phyloP scores from a whole-genome alignment of 176 grass and related monocot species.

The Rhipidocladum racemiflorum region DNA sequence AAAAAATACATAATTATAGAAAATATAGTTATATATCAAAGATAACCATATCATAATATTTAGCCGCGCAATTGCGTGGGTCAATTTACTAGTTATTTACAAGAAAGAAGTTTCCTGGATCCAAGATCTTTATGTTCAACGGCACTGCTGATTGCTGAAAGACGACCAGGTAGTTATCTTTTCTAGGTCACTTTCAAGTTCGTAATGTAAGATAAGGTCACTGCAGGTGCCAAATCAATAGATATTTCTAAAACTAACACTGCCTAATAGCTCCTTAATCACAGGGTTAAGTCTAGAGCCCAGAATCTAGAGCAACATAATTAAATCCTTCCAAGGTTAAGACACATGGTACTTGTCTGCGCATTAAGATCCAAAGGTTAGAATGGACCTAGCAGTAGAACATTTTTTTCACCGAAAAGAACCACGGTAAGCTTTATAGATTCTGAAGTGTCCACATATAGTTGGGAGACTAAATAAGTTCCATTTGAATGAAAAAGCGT shows the following conservation, averaged over 20 bases:
- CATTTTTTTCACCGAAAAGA: background rate
- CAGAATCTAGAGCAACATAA: background rate
- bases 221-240: slow-evolving; percentile 4
- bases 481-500: background rate
- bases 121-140: slow-evolving; percentile 3
- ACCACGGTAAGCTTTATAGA: background rate
- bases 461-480: background rate
- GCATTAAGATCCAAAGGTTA: background rate
- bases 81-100: no score
- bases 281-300: background rate
- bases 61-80: no score
- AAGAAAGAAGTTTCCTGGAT: background rate
- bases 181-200: background rate
- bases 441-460: background rate
- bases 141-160: background rate
- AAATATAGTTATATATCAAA: no score
- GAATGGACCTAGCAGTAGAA: background rate
- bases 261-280: background rate
- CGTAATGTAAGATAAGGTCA: background rate
- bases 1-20: no score
- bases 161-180: background rate
- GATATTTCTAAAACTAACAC: slow-evolving; percentile 7
- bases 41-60: no score
- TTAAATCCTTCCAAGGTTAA: background rate
- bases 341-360: background rate